Evolutionary conservation across 148 eudicot species (phyloP), one percentile per base, ranked within the genome.

Genomic region (Polygonum aviculare): DNA sequence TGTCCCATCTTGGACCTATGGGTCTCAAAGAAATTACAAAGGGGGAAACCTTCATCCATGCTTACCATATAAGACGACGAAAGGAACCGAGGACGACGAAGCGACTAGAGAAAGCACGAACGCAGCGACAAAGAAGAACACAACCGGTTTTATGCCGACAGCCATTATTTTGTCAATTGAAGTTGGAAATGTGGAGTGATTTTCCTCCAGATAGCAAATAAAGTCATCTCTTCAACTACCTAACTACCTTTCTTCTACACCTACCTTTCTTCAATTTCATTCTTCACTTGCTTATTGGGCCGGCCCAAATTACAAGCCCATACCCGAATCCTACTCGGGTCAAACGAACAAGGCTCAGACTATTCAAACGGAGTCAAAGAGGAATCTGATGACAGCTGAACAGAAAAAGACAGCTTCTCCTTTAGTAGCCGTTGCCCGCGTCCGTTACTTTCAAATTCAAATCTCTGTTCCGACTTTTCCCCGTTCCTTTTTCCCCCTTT

Each of bases 341-440:
- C 60, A n/a, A 54, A n/a, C 7, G 10, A 5, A n/a, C 26, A 38
- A 6, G 38, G 38, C 31, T 62, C 39, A 15, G 69, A 1, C 69
- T 31, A 12, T 62, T 62, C 69, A 62, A 62, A 62, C 69, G 16
- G 36, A 33, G 31, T 36, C 72, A 67, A 36, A 67, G 70, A 63
- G 72, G 72, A 67, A 67, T 67, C 44, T 67, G 15, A 7, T 67
- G 19, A 14, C 72, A 62, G 2, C 38, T 26, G 31, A 12, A 3
- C 69, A 67, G 44, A 67, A 67, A 67, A 67, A 1, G 72, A 67
- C 72, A 63, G 10, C 69, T 21, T 33, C 39, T 7, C 15, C 67
- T 48, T 73, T 9, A 77, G 57, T 80, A 85, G 81, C 87, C 89
- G 89, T 86, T 82, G 54, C 77, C 85, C 84, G 83, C 83, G 81